A percentile compares a stretch with the other conserved stretches of the same genome.
Conservation (phyloP, 176 grass and related monocot genomes). For the Panicum miliaceum region DNA sequence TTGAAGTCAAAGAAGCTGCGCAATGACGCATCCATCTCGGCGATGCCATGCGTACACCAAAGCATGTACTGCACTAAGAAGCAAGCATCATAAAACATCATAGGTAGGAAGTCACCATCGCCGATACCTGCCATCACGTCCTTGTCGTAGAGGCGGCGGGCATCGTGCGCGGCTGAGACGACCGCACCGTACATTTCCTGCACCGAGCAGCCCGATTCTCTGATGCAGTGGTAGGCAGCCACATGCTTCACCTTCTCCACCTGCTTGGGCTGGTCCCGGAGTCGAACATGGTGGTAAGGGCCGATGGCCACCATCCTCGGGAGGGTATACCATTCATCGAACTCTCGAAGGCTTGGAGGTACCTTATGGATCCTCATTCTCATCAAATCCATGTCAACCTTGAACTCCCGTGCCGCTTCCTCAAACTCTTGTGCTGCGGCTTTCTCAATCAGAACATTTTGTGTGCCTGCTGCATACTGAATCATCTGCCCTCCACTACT, state of each 20-base stretch:
- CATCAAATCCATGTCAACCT: not conserved
- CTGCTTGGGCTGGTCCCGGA: not conserved
- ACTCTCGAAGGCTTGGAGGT: not conserved
- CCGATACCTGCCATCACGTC: not conserved
- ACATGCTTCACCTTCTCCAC: not conserved
- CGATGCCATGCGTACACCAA: not conserved
- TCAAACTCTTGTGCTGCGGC: not conserved
- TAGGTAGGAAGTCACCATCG: not conserved
- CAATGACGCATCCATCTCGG: not conserved
- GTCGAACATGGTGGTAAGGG: not conserved
- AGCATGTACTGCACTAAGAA: conserved; percentile 28
- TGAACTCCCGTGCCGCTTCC: not conserved
- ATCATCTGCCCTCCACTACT: too few relatives aligned
- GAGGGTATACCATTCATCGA: not conserved
- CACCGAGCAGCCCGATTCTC: fast-evolving
- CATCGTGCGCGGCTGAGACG: not conserved
- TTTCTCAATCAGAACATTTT: not conserved
- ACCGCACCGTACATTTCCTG: not conserved
- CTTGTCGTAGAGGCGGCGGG: not conserved
- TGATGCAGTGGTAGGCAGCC: not conserved
- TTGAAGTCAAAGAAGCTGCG: not conserved
- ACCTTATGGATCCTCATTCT: not conserved
- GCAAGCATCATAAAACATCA: conserved; percentile 25
- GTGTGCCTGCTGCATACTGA: not conserved
- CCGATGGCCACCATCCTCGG: conserved; percentile 14